Percentiles rank a stretch among this genome's conserved stretches.
These are phyloP conservation scores for Lachancea quebecensis DNA, from an alignment of 805 yeast species.

Conservation along the genomic window DNA sequence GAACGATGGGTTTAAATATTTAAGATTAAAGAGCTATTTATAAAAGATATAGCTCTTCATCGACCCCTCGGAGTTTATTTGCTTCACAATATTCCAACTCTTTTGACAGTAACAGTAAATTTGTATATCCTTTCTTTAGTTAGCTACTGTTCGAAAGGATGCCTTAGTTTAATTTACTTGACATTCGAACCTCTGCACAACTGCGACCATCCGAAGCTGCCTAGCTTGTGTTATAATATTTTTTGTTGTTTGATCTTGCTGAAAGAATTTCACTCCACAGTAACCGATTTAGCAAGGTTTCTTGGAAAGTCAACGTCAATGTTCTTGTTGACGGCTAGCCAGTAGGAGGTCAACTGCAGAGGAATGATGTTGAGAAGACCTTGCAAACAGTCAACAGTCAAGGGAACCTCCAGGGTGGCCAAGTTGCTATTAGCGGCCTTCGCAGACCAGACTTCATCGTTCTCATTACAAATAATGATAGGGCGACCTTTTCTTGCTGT, in stretches of 20 bases:
- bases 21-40: no score
- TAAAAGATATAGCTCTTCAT: no score
- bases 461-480: slow-evolving; percentile 83
- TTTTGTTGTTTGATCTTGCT: no score
- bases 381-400: slow-evolving; percentile 94
- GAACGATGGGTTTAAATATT: no score
- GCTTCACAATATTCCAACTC: no score
- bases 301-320: slow-evolving; percentile 98
- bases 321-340: slow-evolving; percentile 93
- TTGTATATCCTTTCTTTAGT: no score
- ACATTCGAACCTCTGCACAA: neutral
- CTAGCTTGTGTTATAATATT: no score
- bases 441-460: slow-evolving; percentile 51
- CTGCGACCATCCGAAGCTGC: neutral
- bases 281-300: slow-evolving; percentile 95
- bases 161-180: no score
- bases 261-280: slow-evolving; percentile 62
- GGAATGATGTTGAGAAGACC: slow-evolving; percentile 94
- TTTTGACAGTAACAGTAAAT: no score
- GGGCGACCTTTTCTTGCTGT: slow-evolving; percentile 97
- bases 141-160: no score
- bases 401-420: slow-evolving; percentile 83
- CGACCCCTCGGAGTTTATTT: no score
- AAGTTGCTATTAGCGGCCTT: slow-evolving; percentile 37
- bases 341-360: slow-evolving; percentile 89